A percentile compares a stretch with the other conserved stretches of the same genome.
Conservation (phyloP, 768 basidiomycete genomes). For the Paxillus ammoniavirescens region DNA sequence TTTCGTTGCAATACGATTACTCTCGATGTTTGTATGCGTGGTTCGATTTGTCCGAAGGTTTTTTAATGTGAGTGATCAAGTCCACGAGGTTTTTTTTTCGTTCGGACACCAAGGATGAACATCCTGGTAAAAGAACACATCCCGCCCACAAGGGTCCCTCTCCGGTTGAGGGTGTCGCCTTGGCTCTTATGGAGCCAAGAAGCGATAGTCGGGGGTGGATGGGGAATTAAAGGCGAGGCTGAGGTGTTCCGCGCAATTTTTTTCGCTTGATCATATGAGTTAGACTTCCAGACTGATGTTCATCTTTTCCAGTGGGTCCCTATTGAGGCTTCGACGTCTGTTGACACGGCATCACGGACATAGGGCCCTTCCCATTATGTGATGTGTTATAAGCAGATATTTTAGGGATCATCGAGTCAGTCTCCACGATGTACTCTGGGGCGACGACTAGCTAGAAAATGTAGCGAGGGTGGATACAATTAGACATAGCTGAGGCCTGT, state of each 20-base stretch:
- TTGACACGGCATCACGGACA: background rate
- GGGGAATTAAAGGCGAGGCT: constrained; percentile 90
- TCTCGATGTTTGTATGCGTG: background rate
- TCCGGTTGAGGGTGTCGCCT: constrained; percentile 27
- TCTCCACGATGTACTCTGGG: too few relatives aligned
- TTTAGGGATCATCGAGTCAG: too few relatives aligned
- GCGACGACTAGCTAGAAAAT: background rate
- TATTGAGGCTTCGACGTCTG: background rate
- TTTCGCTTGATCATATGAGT: background rate
- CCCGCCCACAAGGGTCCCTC: constrained; percentile 49
- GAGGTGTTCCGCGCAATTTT: constrained; percentile 41
- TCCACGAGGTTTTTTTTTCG: constrained; percentile 7
- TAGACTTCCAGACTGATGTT: background rate
- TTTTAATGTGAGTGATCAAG: constrained; percentile 30
- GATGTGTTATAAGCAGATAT: background rate
- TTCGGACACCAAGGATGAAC: constrained; percentile 62
- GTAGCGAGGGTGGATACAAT: background rate
- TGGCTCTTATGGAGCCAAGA: constrained; percentile 27
- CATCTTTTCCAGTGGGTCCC: background rate
- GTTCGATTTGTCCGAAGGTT: background rate
- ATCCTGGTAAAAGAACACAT: constrained; percentile 88
- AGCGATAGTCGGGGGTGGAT: constrained; percentile 59
- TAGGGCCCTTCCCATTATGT: background rate
- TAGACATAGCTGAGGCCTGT: background rate
- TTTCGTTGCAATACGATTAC: constrained; percentile 2